Conservation (phyloP, 805 yeast species). For the Priceomyces castillae region DNA sequence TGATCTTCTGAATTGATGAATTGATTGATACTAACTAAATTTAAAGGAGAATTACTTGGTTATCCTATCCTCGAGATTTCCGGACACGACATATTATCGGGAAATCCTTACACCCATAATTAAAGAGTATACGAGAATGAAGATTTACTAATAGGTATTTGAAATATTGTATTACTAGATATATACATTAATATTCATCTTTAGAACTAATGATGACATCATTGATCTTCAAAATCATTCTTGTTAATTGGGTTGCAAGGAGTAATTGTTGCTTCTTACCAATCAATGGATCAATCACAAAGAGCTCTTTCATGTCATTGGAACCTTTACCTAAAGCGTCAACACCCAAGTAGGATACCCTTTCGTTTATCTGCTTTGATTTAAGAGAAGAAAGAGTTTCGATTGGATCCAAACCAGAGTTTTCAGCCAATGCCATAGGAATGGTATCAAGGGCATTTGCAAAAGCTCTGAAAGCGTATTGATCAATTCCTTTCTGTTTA, state of each 20-base stretch:
- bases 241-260: constrained; percentile 93
- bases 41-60: background rate
- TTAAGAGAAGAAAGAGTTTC: constrained; percentile 83
- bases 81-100: background rate
- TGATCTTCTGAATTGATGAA: background rate
- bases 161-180: constrained; percentile 1
- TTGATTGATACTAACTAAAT: background rate
- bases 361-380: constrained; percentile 77
- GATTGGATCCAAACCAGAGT: constrained; percentile 93
- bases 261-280: constrained; percentile 95
- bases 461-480: constrained; percentile 96
- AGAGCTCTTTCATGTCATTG: constrained; percentile 89
- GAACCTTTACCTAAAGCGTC: constrained; percentile 89
- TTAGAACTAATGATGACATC: constrained; percentile 91
- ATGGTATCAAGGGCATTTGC: constrained; percentile 86
- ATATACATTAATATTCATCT: constrained; percentile 53
- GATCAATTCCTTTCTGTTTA: constrained; percentile 90
- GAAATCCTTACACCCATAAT: background rate
- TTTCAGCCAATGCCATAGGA: constrained; percentile 94
- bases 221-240: constrained; percentile 96
- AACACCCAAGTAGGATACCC: constrained; percentile 74
- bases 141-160: background rate
- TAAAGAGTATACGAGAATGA: background rate
- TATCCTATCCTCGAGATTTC: background rate
- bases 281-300: constrained; percentile 94